Evolutionary conservation across 805 yeast species (phyloP), one percentile per base, ranked within the genome.

Genomic region (Nakazawaea sp.): DNA sequence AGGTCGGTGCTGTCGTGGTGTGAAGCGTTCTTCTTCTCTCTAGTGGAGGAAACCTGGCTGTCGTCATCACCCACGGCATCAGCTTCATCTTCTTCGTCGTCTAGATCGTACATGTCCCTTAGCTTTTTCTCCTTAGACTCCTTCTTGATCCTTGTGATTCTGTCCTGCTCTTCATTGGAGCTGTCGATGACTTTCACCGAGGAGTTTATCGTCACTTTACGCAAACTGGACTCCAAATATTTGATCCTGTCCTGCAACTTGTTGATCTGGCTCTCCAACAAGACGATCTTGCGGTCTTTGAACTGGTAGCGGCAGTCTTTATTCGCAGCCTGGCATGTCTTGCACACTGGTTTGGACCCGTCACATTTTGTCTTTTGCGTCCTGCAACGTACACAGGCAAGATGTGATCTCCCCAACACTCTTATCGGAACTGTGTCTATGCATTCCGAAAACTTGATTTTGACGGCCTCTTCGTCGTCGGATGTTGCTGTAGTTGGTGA

Each of bases 311-410:
- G 40, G 26, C 59, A 55, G 3, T 48, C 45, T 18, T 45, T 45
- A 18, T 45, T 42, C 5, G 52, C 38, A 19, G 42, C 27, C 19
- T 41, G 40, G 46, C 59, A 55, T 29, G 47, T 50, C 39, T 46
- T 47, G 41, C 59, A 55, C 15, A 45, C 36, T 7, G 59, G 59
- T 33, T 51, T 52, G 24, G 42, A 51, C 28, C 77, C 76, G 15
- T 70, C 59, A 46, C 78, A 71, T 48, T 70, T 70, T 43, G 70
- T 66, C 50, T 71, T 71, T 44, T 69, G 75, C 23, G 59, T 48
- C 31, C 74, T 53, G 50, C 78, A 71, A 27, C 76, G 55, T 29
- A 66, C 65, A 44, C 77, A 71, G 12, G 78, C 78, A 41, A 51
- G 47, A 39, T 55, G 59, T 33, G 48, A 43, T 35, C 59, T 43